Percentiles rank a stretch among this genome's conserved stretches.
These are phyloP conservation scores for Sarocladium strictum DNA, from an alignment of 2,329 filamentous ascomycete genomes.

Conservation along the genomic window DNA sequence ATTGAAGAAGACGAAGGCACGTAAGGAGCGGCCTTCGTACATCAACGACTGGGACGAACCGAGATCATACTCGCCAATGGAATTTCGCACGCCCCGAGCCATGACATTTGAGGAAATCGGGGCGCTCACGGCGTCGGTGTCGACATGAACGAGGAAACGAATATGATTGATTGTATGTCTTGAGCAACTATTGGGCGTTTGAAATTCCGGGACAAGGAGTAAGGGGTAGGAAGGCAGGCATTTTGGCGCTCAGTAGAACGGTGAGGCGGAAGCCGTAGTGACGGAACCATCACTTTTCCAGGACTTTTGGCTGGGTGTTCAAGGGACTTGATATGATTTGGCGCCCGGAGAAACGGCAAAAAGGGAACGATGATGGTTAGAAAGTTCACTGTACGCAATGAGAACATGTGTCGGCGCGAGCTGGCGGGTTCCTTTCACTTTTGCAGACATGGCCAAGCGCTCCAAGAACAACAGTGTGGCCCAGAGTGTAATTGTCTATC, in stretches of 20 bases:
- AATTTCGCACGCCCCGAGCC: constrained; percentile 2
- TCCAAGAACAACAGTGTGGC: not conserved
- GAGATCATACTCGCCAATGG: not conserved
- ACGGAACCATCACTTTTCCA: not conserved
- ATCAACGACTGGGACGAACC: constrained; percentile 10
- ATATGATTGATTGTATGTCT: not conserved
- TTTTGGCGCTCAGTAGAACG: not conserved
- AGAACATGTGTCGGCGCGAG: not conserved
- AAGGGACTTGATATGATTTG: not conserved
- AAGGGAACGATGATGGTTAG: not conserved
- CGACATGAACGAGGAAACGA: not conserved
- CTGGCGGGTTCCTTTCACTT: not conserved
- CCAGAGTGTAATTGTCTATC: not conserved
- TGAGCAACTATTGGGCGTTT: not conserved
- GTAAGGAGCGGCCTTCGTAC: constrained; percentile 3
- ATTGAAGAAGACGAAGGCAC: not conserved
- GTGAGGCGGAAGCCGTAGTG: not conserved
- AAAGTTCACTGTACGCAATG: not conserved
- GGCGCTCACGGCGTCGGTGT: not conserved
- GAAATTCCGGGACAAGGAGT: not conserved
- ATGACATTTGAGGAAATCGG: constrained; percentile 8
- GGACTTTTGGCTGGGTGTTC: not conserved
- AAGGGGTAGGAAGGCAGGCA: not conserved
- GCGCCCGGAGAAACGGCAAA: not conserved
- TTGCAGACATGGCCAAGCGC: not conserved